Base-by-base conservation (phyloP, 2,329 filamentous ascomycete species). In the Phialophora macrospora region DNA sequence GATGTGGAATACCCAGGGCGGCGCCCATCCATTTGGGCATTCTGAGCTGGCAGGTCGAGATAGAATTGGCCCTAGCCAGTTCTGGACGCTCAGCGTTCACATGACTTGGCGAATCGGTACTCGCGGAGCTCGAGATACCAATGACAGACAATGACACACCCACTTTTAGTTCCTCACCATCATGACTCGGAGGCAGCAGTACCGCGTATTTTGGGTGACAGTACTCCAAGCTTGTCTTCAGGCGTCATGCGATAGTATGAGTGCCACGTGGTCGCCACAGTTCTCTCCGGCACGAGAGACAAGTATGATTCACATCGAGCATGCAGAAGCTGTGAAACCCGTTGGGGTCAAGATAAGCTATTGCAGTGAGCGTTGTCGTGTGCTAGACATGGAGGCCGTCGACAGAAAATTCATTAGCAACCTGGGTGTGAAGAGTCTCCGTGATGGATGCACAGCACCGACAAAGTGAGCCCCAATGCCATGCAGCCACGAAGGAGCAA, bases 31-130 rank as follows among this genome's bases (percentile, higher is more conserved):
- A 41, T 14, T n/a, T 59, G 41, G 20, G 26, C 44, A 24, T 26
- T 56, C 49, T n/a, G 38, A 54, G 8, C 20, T 32, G 57, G 28
- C 38, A 63, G 59, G 62, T 68, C 34, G 58, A 65, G 62, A 63
- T 65, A 62, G 62, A 60, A 60, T 68, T 62, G 60, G 56, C 62
- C 56, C 66, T 68, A 68, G 48, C 38, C 49, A 30, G 34, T 48
- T 55, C 4, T 20, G 24, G 28, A 17, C 8, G 44, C 41, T 11
- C 28, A 32, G 24, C 55, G 52, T 59, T 62, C 65, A 67, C 58
- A 62, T 67, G 65, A 67, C 59, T 28, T 12, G 20, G 58, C 58
- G 32, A 51, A 60, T 65, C 62, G 55, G 62, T 38, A 30, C n/a
- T 46, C 52, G 44, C 48, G 32, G 62, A 52, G 61, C 55, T 34